Base-by-base conservation (phyloP, 2,329 filamentous ascomycete genomes). In the Raffaelea albimanens region DNA sequence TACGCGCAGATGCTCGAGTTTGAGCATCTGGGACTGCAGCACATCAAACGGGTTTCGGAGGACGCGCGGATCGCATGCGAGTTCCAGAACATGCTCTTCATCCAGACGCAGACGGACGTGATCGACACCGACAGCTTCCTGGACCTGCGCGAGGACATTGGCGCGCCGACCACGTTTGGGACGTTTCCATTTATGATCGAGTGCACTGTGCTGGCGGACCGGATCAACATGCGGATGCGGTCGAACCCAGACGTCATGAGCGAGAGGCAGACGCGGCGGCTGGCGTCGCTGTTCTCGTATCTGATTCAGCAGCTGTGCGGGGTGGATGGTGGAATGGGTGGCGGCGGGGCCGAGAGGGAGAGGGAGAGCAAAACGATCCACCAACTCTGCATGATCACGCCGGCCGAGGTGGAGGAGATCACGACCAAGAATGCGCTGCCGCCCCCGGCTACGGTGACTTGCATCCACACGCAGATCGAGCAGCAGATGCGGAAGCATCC, bases 11-110 rank as follows among this genome's bases (percentile, higher is more conserved):
- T 50, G 53, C 82, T 84, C 5, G 75, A 79, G 0, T 74, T 83
- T 57, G 78, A 86, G 59, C 80, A 87, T 58, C 69, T 75, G 44
- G 78, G 78, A 19, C 63, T 81, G 40, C 77, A 81, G 55, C 66
- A 79, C 52, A 82, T 82, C 50, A 74, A 78, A 8, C 34, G 34
- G 7, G 8, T 38, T 8, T n/a, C n/a, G n/a, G n/a, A n/a, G n/a
- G 34, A 10, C 14, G 8, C 34, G 5, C 7, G 18, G 5, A 8
- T 38, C 7, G 34, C 8, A 8, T 38, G 8, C 34, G 34, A 16
- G 14, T 38, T 38, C n/a, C 8, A 38, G 5, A 8, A 38, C 34
- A 38, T 38, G 5, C n/a, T 38, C 14, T 8, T 38, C 14, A 16
- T 38, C 14, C 14, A 38, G 7, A 8, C 34, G 5, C 8, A 5